A percentile compares a stretch with the other conserved stretches of the same genome.
phyloP scores from a whole-genome alignment of 2,329 filamentous ascomycete species.

The Claviceps maximensis region DNA sequence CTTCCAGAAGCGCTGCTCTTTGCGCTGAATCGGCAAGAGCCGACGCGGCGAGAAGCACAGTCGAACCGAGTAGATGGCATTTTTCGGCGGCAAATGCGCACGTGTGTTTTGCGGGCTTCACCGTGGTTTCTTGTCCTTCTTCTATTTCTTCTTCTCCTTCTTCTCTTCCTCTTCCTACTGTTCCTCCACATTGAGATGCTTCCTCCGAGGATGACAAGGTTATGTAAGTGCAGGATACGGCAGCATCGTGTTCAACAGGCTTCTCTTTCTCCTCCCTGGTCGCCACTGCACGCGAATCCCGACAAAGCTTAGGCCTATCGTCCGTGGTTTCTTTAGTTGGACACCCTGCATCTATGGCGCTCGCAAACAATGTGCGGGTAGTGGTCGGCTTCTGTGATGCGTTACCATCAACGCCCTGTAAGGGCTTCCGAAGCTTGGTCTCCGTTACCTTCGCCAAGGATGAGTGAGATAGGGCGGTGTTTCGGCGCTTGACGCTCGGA shows the following conservation, averaged over 20 bases:
- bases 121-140: too few species aligned
- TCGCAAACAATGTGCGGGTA: background rate
- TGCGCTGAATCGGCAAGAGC: slow-evolving; percentile 24
- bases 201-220: background rate
- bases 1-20: slow-evolving; percentile 23
- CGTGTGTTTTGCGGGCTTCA: background rate
- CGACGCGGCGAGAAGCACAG: slow-evolving; percentile 29
- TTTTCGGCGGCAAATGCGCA: slow-evolving; percentile 21
- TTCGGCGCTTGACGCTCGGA: slow-evolving; percentile 10
- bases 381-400: slow-evolving; percentile 5
- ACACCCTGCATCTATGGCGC: too few species aligned
- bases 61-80: slow-evolving; percentile 25
- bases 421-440: slow-evolving; percentile 9
- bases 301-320: background rate
- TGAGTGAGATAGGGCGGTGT: too few species aligned
- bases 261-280: background rate
- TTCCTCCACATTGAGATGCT: background rate
- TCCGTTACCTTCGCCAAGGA: background rate
- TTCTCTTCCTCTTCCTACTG: too few species aligned
- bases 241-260: background rate
- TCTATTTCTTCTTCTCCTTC: too few species aligned
- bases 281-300: background rate
- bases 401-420: slow-evolving; percentile 14
- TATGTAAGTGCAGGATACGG: background rate
- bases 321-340: background rate